Base-by-base conservation (phyloP, 148 eudicot genomes). In the Silene uniflora region DNA sequence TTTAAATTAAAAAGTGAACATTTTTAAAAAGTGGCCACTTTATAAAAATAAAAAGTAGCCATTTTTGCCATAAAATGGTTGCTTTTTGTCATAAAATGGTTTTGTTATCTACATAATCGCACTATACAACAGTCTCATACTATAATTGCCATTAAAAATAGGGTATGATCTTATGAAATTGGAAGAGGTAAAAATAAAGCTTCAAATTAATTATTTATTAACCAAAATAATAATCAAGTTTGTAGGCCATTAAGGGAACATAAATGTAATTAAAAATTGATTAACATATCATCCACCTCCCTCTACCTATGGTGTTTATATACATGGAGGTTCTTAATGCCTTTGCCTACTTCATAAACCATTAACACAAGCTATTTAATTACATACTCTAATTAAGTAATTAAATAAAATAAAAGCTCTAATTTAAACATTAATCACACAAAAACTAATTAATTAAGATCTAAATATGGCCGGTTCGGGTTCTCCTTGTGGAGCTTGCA, bases 401-500 rank as follows among this genome's bases (percentile, higher is more conserved):
- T 67, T 67, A 67, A 44, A 42, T 23, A 44, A 77, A 76, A 9
- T 55, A 17, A 64, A 64, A 19, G 72, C 55, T 0, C 56, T 16
- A 52, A 13, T 12, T 52, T 52, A 52, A 52, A 52, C 56, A 52
- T 16, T 52, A 52, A 52, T 52, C 17, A 52, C 10, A 39, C 19
- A 29, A 2, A 27, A 25, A 22, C 61, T 68, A 74, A 29, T 19
- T 70, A 27, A 67, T 42, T n/a, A 68, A 42, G 2, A 52, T 44
- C 27, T 3, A 44, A 66, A 72, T 10, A 91, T 90, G 91, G 81
- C 94, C 10, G 87, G 97, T 22, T 76, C 88, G 14, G 91, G 93
- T 42, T 90, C 96, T 62, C 98, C 98, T 14, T 95, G 98, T 80
- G 98, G 97, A 67, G 97, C 97, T 42, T 95, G 98, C 87, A 92